Conservation (phyloP, 768 basidiomycete genomes). For the Boletus subparvulus region DNA sequence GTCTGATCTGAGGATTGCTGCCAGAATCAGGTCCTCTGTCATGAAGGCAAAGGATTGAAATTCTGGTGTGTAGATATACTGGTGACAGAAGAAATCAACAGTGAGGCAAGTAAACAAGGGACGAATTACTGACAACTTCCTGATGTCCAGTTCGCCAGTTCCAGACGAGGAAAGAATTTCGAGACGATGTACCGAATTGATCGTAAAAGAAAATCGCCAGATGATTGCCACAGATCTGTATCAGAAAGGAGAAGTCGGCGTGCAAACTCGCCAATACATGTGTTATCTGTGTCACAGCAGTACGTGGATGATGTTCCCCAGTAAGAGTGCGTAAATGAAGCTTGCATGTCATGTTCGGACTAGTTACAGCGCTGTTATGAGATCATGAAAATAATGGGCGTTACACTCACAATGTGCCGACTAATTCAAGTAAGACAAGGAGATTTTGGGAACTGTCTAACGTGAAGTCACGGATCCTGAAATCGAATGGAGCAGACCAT, state of each 20-base stretch:
- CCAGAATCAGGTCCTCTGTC: slow-evolving; percentile 30
- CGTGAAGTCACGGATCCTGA: slow-evolving; percentile 36
- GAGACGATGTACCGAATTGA: slow-evolving; percentile 1
- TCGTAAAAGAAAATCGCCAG: slow-evolving; percentile 31
- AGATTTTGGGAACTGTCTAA: slow-evolving; percentile 39
- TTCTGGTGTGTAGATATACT: slow-evolving; percentile 22
- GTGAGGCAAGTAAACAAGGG: neutral
- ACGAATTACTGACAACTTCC: slow-evolving; percentile 26
- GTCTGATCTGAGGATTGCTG: slow-evolving; percentile 11
- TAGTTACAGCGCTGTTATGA: slow-evolving; percentile 7
- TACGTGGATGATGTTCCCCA: slow-evolving; percentile 29
- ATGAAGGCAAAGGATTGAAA: slow-evolving; percentile 37
- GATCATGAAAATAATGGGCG: neutral
- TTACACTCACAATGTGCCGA: slow-evolving; percentile 20
- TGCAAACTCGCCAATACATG: slow-evolving; percentile 3
- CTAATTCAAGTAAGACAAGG: slow-evolving; percentile 30
- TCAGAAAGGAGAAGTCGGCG: slow-evolving; percentile 19
- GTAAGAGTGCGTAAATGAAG: slow-evolving; percentile 32
- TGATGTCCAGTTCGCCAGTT: slow-evolving; percentile 34
- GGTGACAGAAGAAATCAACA: slow-evolving; percentile 1
- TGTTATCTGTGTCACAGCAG: slow-evolving; percentile 15
- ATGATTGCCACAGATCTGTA: slow-evolving; percentile 33
- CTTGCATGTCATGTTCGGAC: slow-evolving; percentile 18
- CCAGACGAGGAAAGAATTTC: slow-evolving; percentile 31
- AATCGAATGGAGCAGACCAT: slow-evolving; percentile 31